Percentiles rank a stretch among this genome's conserved stretches.
phyloP scores from a whole-genome alignment of 2,329 filamentous ascomycete genomes.

The Dothistroma septosporum region DNA sequence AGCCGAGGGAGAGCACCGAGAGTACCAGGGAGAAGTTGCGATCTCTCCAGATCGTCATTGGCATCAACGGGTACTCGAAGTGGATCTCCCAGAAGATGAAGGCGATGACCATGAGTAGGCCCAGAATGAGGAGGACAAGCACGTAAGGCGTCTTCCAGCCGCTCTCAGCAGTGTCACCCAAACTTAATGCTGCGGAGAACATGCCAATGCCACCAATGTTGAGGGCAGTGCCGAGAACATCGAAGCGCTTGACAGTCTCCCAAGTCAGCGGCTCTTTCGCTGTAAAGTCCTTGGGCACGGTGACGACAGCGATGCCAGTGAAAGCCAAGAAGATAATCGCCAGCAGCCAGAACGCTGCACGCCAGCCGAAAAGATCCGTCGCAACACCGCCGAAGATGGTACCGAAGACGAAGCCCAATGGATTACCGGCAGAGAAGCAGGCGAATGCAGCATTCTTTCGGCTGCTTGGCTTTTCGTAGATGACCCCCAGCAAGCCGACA shows the following conservation, averaged over 20 bases:
- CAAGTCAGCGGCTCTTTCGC: conserved; percentile 43
- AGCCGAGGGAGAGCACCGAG: conserved; percentile 54
- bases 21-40: conserved; percentile 62
- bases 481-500: conserved; percentile 59
- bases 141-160: conserved; percentile 63
- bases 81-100: conserved; percentile 63
- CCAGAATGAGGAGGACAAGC: conserved; percentile 58
- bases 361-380: conserved; percentile 59
- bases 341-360: conserved; percentile 59
- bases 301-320: conserved; percentile 56
- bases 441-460: conserved; percentile 64
- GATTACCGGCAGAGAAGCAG: conserved; percentile 58
- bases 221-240: conserved; percentile 57
- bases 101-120: conserved; percentile 50
- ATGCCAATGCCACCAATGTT: conserved; percentile 63
- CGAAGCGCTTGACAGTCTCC: conserved; percentile 55
- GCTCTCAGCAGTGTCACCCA: conserved; percentile 53
- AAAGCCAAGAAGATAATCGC: conserved; percentile 61
- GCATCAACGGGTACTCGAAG: conserved; percentile 43
- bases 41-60: conserved; percentile 58
- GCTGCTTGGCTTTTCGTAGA: conserved; percentile 58
- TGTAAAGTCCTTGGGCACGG: conserved; percentile 55
- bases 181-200: conserved; percentile 58
- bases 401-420: conserved; percentile 54
- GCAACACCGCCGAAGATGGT: conserved; percentile 61